These are phyloP conservation scores for Leptodontidium sp. DNA, from an alignment of 2,329 filamentous ascomycete genomes.

Conservation along the genomic window DNA sequence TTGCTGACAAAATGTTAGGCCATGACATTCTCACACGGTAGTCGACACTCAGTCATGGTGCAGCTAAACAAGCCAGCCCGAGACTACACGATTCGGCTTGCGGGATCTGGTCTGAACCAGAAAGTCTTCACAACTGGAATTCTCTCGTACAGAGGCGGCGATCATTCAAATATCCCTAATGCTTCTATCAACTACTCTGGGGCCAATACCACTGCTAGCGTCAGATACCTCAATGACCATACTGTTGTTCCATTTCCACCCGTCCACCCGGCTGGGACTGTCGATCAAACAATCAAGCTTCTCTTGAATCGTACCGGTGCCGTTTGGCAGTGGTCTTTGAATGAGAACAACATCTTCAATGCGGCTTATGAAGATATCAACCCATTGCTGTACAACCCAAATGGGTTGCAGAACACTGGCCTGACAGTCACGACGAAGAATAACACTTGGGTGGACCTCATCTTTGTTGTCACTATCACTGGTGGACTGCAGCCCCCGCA, in stretches of 20 bases:
- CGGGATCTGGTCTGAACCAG: slow-evolving; percentile 35
- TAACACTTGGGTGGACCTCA: slow-evolving; percentile 50
- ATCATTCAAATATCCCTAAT: slow-evolving; percentile 19
- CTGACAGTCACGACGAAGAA: slow-evolving; percentile 48
- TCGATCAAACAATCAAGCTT: slow-evolving; percentile 39
- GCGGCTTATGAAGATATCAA: slow-evolving; percentile 45
- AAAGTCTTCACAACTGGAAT: slow-evolving; percentile 33
- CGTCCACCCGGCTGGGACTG: slow-evolving; percentile 24
- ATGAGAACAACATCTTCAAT: slow-evolving; percentile 41
- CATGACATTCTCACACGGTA: slow-evolving; percentile 43
- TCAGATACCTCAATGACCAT: slow-evolving; percentile 30
- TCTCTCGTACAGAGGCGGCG: slow-evolving; percentile 29
- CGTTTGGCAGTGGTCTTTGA: slow-evolving; percentile 47
- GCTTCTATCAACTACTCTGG: slow-evolving; percentile 43
- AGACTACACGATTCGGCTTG: slow-evolving; percentile 50
- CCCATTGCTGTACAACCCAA: slow-evolving; percentile 47
- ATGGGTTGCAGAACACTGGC: slow-evolving; percentile 40
- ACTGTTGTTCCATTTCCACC: slow-evolving; percentile 31
- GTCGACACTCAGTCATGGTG: slow-evolving; percentile 52
- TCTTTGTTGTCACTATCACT: slow-evolving; percentile 45
- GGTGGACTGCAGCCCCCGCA: slow-evolving; percentile 47
- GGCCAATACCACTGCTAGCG: slow-evolving; percentile 45
- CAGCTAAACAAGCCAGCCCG: slow-evolving; percentile 50
- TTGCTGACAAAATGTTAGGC: slow-evolving; percentile 17
- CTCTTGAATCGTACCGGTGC: slow-evolving; percentile 43